phyloP scores from a whole-genome alignment of 2,329 filamentous ascomycete species.

The Xylaria sp. region DNA sequence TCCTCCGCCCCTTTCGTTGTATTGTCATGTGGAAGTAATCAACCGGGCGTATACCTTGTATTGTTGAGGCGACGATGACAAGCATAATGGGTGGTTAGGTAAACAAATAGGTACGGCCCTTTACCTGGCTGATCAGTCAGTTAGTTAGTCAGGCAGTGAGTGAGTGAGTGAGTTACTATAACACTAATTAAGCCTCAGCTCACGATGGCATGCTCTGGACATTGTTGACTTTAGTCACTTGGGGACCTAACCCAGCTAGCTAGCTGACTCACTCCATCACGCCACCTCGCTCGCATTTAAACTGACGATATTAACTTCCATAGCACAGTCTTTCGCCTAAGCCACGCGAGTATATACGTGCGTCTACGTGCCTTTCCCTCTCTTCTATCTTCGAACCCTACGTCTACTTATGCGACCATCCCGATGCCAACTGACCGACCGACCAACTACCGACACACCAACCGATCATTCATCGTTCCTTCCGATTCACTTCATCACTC shows the following conservation, averaged over 20 bases:
- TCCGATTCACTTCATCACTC: too few species aligned
- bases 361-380: background rate
- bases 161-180: background rate
- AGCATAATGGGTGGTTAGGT: background rate
- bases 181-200: background rate
- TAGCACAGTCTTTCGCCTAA: background rate
- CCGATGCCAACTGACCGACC: too few species aligned
- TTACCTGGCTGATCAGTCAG: too few species aligned
- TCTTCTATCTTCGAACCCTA: background rate
- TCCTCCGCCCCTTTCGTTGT: too few species aligned
- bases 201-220: background rate
- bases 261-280: background rate
- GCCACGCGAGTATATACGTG: background rate
- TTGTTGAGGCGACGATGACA: background rate
- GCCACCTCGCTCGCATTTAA: background rate
- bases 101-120: background rate
- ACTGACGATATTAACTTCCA: background rate
- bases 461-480: too few species aligned
- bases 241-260: background rate
- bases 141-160: background rate
- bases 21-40: too few species aligned
- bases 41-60: background rate
- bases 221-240: background rate
- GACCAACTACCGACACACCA: too few species aligned
- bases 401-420: background rate